These are phyloP conservation scores for Niebla homalea DNA, from an alignment of 495 filamentous ascomycete species.

Conservation along the genomic window DNA sequence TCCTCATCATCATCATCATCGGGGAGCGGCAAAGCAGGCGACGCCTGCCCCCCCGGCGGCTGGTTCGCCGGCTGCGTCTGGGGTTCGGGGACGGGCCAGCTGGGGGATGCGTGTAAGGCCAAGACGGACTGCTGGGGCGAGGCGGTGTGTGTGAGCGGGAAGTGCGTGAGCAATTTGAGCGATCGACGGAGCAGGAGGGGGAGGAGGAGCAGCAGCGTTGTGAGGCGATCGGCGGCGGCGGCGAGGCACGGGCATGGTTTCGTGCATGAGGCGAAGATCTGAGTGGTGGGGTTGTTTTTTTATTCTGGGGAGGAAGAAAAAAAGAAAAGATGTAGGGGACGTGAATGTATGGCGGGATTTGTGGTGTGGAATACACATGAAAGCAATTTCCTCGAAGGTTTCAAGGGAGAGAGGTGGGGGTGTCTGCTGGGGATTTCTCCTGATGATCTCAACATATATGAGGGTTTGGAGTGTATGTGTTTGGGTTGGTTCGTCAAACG, in stretches of 20 bases:
- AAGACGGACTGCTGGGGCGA: constrained; percentile 4
- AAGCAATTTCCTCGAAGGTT: too few species aligned
- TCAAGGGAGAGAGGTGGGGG: too few species aligned
- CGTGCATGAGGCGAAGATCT: too few species aligned
- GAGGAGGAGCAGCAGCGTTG: neutral
- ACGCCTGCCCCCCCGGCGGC: neutral
- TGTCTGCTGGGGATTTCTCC: too few species aligned
- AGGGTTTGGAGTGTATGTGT: too few species aligned
- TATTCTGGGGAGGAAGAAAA: too few species aligned
- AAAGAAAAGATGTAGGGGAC: too few species aligned
- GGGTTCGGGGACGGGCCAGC: neutral
- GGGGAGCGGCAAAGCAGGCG: neutral
- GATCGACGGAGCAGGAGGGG: neutral
- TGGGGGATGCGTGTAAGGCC: neutral
- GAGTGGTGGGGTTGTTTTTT: too few species aligned
- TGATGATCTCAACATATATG: too few species aligned
- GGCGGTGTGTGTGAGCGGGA: neutral
- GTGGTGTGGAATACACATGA: too few species aligned
- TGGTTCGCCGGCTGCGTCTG: neutral
- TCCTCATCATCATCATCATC: neutral
- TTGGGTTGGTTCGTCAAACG: too few species aligned
- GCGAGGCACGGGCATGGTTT: neutral
- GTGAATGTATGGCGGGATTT: too few species aligned
- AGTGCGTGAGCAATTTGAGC: neutral
- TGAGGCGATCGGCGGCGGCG: neutral